Conservation (phyloP, 371 early-diverging fungal genomes). For the Mucor piriformis region DNA sequence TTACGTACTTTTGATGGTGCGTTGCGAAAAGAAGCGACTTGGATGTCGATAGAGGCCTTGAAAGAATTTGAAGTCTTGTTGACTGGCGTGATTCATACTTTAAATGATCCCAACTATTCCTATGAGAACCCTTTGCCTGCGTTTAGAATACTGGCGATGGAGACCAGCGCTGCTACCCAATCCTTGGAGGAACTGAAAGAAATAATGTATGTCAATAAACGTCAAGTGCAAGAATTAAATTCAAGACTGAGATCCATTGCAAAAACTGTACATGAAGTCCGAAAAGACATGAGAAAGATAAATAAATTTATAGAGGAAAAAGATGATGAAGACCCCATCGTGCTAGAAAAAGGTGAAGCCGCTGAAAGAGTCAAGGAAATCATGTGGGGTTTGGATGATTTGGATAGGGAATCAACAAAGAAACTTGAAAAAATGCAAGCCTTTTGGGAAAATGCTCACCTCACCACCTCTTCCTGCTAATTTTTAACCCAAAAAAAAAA, state of each 20-base stretch:
- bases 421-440: conserved; percentile 47
- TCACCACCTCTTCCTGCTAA: conserved; percentile 10
- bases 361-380: conserved; percentile 53
- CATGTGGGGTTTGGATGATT: conserved; percentile 58
- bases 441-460: conserved; percentile 43
- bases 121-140: conserved; percentile 51
- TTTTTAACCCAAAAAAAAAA: conserved; percentile 8
- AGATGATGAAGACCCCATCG: conserved; percentile 55
- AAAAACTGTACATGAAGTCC: conserved; percentile 56
- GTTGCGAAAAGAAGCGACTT: conserved; percentile 40
- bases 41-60: conserved; percentile 44
- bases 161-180: conserved; percentile 48
- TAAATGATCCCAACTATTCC: conserved; percentile 40
- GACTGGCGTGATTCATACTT: conserved; percentile 33
- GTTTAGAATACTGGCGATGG: conserved; percentile 38
- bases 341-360: conserved; percentile 55
- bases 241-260: conserved; percentile 50
- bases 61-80: conserved; percentile 40
- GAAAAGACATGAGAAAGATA: conserved; percentile 54
- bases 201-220: conserved; percentile 56
- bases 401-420: conserved; percentile 43
- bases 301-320: conserved; percentile 53
- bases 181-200: conserved; percentile 56
- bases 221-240: conserved; percentile 51
- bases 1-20: conserved; percentile 42